A percentile compares a stretch with the other conserved stretches of the same genome.
Evolutionary conservation across 495 filamentous ascomycete species (phyloP).

Genomic region (Sordaria brevicollis): DNA sequence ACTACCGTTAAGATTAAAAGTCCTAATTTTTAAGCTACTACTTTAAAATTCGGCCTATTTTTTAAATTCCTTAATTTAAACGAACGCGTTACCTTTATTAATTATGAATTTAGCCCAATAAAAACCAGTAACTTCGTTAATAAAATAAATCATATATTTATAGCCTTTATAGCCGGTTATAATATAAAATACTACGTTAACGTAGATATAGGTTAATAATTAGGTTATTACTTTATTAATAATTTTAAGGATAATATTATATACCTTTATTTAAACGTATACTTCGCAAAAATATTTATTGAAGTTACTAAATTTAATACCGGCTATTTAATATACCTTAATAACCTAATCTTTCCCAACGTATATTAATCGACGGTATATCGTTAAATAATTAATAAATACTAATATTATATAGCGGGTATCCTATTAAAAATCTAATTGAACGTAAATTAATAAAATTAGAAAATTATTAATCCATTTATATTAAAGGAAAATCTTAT

Average conservation of each 20-base stretch:
- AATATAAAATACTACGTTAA: background rate
- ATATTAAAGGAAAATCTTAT: background rate
- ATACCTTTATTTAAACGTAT: background rate
- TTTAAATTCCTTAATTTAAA: background rate
- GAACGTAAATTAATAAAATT: background rate
- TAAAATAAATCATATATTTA: background rate
- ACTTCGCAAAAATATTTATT: background rate
- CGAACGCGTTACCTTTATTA: background rate
- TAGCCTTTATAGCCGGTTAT: background rate
- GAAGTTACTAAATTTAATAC: background rate
- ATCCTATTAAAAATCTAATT: background rate
- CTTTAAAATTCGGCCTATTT: background rate
- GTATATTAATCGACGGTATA: background rate
- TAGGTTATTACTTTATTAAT: background rate
- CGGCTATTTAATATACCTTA: background rate
- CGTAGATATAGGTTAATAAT: background rate
- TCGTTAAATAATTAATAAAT: background rate
- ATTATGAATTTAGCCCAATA: background rate
- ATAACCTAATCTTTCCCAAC: background rate
- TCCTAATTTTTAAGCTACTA: background rate
- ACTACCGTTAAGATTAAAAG: background rate
- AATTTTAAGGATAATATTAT: background rate
- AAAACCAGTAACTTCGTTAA: background rate
- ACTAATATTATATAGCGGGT: background rate
- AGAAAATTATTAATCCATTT: background rate